These are phyloP conservation scores for Solanum chiquidenum DNA, from an alignment of 257 asterid genomes.

Conservation along the genomic window DNA sequence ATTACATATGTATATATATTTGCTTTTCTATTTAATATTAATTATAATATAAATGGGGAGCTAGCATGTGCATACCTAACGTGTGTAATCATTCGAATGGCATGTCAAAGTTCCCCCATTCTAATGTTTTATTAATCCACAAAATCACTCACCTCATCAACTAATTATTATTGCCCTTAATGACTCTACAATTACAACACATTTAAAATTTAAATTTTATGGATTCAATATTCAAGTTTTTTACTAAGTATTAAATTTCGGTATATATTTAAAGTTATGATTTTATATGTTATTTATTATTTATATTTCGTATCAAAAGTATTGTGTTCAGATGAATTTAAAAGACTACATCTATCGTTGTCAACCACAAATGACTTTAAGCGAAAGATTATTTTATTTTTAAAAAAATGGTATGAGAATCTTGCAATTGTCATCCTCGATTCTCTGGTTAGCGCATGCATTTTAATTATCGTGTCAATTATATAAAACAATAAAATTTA, in stretches of 20 bases:
- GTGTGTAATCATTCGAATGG: conserved; percentile 46
- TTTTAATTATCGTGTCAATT: background rate
- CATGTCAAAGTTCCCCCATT: conserved; percentile 18
- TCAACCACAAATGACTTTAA: background rate
- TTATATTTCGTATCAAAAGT: rapidly evolving
- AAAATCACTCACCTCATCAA: background rate
- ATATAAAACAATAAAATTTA: background rate
- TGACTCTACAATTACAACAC: background rate
- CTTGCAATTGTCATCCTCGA: background rate
- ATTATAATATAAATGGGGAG: conserved; percentile 2
- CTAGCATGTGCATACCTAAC: conserved; percentile 57
- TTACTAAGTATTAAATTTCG: background rate
- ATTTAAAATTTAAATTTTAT: background rate
- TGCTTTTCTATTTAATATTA: background rate
- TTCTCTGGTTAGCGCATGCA: background rate
- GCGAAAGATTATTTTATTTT: background rate
- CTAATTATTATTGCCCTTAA: background rate
- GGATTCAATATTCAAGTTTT: background rate
- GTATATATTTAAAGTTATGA: background rate
- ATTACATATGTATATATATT: background rate
- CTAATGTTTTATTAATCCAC: background rate
- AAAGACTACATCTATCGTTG: rapidly evolving
- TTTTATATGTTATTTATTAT: background rate
- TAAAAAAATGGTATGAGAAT: background rate
- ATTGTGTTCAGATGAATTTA: background rate